A percentile compares a stretch with the other conserved stretches of the same genome.
These are phyloP conservation scores for Austroboletus novae-zelandiae DNA, from an alignment of 1,284 basidiomycete species.

Conservation along the genomic window DNA sequence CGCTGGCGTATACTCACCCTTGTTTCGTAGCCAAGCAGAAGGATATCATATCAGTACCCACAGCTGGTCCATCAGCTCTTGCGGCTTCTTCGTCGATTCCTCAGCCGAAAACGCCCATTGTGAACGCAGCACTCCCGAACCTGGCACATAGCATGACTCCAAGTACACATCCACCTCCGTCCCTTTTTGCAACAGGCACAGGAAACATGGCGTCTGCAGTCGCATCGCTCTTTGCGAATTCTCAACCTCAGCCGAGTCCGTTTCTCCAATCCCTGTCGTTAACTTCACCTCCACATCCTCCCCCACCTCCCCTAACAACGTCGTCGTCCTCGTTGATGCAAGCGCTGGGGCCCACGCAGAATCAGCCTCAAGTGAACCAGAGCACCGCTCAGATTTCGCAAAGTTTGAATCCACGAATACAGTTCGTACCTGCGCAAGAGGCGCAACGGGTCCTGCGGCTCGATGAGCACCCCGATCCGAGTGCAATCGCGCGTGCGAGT, in stretches of 20 bases:
- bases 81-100: slow-evolving; percentile 11
- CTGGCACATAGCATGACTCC: slow-evolving; percentile 32
- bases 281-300: slow-evolving; percentile 2
- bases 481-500: slow-evolving; percentile 55
- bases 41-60: slow-evolving; percentile 12
- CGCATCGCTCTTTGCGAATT: slow-evolving; percentile 16
- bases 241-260: slow-evolving; percentile 30
- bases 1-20: slow-evolving; percentile 5
- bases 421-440: slow-evolving; percentile 59
- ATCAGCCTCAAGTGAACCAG: slow-evolving; percentile 16
- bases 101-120: slow-evolving; percentile 25
- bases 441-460: slow-evolving; percentile 55
- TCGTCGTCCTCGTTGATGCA: slow-evolving; percentile 29
- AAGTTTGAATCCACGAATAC: slow-evolving; percentile 17
- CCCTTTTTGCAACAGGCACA: slow-evolving; percentile 21
- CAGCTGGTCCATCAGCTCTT: slow-evolving; percentile 16
- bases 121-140: slow-evolving; percentile 8
- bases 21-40: slow-evolving; percentile 23
- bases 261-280: slow-evolving; percentile 25
- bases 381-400: slow-evolving; percentile 6
- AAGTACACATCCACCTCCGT: slow-evolving; percentile 32
- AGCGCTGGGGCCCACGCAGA: slow-evolving; percentile 18
- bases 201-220: slow-evolving; percentile 12
- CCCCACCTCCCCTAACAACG: slow-evolving; percentile 11
- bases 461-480: slow-evolving; percentile 38